A percentile compares a stretch with the other conserved stretches of the same genome.
These are phyloP conservation scores for Aspergillus sp. DNA, from an alignment of 2,329 filamentous ascomycete genomes.

Conservation along the genomic window DNA sequence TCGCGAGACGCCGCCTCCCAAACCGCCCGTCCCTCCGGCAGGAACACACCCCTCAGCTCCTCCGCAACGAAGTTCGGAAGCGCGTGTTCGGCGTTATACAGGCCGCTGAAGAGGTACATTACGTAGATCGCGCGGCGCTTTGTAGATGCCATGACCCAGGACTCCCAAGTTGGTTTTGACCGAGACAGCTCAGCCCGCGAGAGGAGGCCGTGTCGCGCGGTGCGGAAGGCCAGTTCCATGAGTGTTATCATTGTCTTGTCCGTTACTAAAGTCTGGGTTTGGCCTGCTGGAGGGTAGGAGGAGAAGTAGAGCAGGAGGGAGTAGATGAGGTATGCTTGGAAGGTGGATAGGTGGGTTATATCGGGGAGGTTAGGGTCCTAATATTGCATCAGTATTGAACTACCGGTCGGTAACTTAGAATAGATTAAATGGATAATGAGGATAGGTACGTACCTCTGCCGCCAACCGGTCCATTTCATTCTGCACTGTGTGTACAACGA, in stretches of 20 bases:
- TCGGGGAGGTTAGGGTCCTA: background rate
- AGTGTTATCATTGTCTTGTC: constrained; percentile 51
- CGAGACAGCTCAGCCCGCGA: constrained; percentile 39
- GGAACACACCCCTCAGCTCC: constrained; percentile 49
- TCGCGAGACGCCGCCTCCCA: constrained; percentile 44
- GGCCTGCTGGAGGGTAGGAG: constrained; percentile 16
- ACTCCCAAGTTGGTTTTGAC: constrained; percentile 50
- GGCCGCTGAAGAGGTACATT: constrained; percentile 56
- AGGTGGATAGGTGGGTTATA: constrained; percentile 42
- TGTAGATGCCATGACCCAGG: constrained; percentile 55
- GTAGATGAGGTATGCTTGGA: constrained; percentile 58
- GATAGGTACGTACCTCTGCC: no score
- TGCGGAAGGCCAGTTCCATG: constrained; percentile 50
- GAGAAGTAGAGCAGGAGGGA: constrained; percentile 51
- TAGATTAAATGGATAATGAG: no score
- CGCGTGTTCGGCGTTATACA: constrained; percentile 46
- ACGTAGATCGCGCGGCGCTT: constrained; percentile 54
- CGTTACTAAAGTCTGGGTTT: constrained; percentile 29
- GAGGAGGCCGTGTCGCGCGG: constrained; percentile 15
- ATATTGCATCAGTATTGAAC: background rate
- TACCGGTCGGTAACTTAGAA: no score
- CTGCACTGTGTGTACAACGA: background rate
- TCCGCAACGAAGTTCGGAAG: constrained; percentile 51
- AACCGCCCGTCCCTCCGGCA: constrained; percentile 42
- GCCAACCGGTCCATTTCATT: background rate